Base-by-base conservation (phyloP, 2,329 filamentous ascomycete species). In the Ceratocystis diversiconidia region DNA sequence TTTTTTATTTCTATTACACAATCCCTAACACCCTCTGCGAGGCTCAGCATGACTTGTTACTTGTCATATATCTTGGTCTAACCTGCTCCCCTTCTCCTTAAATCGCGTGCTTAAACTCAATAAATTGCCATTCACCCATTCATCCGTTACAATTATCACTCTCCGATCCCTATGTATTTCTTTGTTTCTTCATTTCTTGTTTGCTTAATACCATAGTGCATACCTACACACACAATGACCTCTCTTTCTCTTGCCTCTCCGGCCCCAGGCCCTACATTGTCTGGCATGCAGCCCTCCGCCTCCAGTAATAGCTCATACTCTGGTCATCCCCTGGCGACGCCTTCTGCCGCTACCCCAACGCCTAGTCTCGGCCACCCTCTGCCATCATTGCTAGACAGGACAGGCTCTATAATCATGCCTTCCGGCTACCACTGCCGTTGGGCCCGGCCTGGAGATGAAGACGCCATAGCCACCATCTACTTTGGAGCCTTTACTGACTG, bases 401-500 rank as follows among this genome's bases (percentile, higher is more conserved):
- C 32, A 7, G 5, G 28, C 28, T 52, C 52, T 25, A n/a, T 32
- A 6, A 3, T n/a, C 48, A 61, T 64, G 43, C 65, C 65, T n/a
- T 5, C 44, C 17, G 65, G 62, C 30, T 67, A 67, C 55, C 62
- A 32, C 52, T 50, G 43, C 41, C 66, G 63, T 17, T 67, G 66
- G 66, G 63, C 55, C 28, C 48, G 25, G 25, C 22, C 55, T 32
- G 50, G 36, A 15, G 66, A 67, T n/a, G 60, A 55, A 10, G 46
- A 64, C n/a, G 66, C 60, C n/a, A 32, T 67, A 41, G 46, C 66
- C 15, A 63, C 63, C 22, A 61, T 67, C 25, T 67, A 63, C 44
- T 65, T 65, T 25, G 61, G 60, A n/a, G 63, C 66, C 44, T 67
- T 67, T 32, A 32, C 65, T 28, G 63, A 62, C 28, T 59, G 57